Conservation (phyloP, 176 grass and related monocot genomes). For the Oryza glumipatula region DNA sequence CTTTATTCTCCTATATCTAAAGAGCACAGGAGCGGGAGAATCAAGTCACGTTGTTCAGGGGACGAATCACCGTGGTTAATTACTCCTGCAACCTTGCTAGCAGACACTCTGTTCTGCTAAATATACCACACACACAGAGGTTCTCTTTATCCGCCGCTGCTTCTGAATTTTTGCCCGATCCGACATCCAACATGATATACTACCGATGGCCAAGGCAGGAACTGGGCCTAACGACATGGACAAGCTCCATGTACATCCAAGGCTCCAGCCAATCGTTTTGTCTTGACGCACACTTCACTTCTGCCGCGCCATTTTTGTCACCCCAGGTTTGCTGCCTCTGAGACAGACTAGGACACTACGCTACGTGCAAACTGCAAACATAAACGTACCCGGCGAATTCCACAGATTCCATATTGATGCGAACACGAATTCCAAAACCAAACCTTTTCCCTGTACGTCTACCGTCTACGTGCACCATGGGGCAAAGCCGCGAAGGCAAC, state of each 20-base stretch:
- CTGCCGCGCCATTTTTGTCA: not conserved
- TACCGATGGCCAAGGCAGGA: not conserved
- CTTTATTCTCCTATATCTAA: too few relatives aligned
- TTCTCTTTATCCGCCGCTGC: not conserved
- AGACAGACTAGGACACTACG: not conserved
- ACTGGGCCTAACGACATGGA: slow-evolving; percentile 8
- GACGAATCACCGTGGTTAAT: too few relatives aligned
- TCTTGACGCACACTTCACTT: not conserved
- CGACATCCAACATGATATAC: slow-evolving; percentile 3
- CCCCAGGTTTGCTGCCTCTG: not conserved
- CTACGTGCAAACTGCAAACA: not conserved
- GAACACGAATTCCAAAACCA: slow-evolving; percentile 43
- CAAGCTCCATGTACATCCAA: not conserved
- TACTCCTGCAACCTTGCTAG: too few relatives aligned
- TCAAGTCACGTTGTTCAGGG: too few relatives aligned
- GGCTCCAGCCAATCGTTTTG: slow-evolving; percentile 5
- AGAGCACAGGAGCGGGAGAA: too few relatives aligned
- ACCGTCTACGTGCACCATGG: slow-evolving; percentile 30
- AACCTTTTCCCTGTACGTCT: not conserved
- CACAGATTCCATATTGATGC: slow-evolving; percentile 37
- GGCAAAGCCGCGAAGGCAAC: slow-evolving; percentile 48
- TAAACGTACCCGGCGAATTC: not conserved
- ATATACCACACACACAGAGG: not conserved
- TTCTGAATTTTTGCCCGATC: not conserved
- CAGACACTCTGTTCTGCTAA: not conserved